phyloP scores from a whole-genome alignment of 305 asterid species.

The Fraxinus albicans region DNA sequence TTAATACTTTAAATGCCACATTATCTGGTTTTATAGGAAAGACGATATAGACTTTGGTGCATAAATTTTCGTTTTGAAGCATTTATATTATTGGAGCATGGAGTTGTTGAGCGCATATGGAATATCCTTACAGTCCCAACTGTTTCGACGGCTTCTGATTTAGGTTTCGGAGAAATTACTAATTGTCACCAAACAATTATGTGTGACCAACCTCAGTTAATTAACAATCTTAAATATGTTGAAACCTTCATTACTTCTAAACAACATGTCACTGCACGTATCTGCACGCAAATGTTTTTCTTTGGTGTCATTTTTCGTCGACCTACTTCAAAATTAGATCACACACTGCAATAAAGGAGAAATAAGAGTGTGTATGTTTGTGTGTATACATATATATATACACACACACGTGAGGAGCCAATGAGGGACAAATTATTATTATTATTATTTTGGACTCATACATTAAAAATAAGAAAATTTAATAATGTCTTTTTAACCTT shows the following conservation, averaged over 20 bases:
- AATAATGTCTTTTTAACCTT: too few species aligned
- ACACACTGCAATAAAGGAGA: too few species aligned
- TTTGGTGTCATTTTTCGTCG: too few species aligned
- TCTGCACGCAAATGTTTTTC: too few species aligned
- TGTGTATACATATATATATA: too few species aligned
- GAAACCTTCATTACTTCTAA: neutral
- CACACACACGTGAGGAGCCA: too few species aligned
- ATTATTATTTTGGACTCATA: too few species aligned
- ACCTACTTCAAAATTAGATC: too few species aligned
- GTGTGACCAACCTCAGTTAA: neutral
- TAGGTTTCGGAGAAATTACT: neutral
- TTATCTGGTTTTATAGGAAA: neutral
- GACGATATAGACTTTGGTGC: neutral
- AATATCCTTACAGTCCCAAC: neutral
- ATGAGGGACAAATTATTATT: too few species aligned
- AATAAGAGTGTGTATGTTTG: too few species aligned
- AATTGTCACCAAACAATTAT: neutral
- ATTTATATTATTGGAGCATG: neutral
- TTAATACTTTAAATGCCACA: neutral
- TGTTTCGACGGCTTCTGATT: neutral
- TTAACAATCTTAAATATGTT: neutral
- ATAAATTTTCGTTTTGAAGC: neutral
- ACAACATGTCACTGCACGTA: neutral
- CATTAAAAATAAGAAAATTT: too few species aligned
- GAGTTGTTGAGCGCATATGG: conserved; percentile 1